Base-by-base conservation (phyloP, 495 filamentous ascomycete genomes). In the Penicillium bialowiezense region DNA sequence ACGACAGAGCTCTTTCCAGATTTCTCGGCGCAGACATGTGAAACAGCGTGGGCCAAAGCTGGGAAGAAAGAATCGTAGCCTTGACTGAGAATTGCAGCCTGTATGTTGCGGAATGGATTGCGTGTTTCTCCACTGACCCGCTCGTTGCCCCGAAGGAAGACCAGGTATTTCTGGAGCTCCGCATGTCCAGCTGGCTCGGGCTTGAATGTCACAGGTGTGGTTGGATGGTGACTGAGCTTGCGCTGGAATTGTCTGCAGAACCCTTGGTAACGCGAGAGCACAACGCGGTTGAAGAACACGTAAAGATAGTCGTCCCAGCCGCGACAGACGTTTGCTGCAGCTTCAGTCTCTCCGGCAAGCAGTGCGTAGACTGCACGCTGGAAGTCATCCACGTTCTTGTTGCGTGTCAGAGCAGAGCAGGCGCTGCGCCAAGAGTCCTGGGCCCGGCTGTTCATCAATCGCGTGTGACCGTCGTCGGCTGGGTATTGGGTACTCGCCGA, bases 251-350 rank as follows among this genome's bases (percentile, higher is more conserved):
- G 70, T 39, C 65, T 65, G 55, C 73, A 74, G 50, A 76, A 76
- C 10, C 65, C 64, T 43, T 61, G 63, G 41, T 76, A 76, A 31
- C 73, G 72, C 6, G 66, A 54, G 55, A 89, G 73, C 13, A 98
- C 73, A 21, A 92, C 69, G 7, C 87, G 80, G 58, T 95, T 96
- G 75, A 91, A 93, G 59, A 89, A 83, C 7, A 85, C 86, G 59
- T 91, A 97, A n/a, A 97, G 78, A 52, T 86, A 82, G 64, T 98
- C 93, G 51, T 97, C 90, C 86, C 88, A 95, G 31, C 79, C 82
- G 34, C 77, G 74, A 65, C 89, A 93, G 12, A 92, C 81, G 52
- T 80, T 80, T 58, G 87, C 77, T 9, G 91, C 89, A 34, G 86
- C 84, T 29, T 81, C 72, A 6, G 89, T 73, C 59, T 97, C 87